These are phyloP conservation scores for Kluyveromyces wickerhamii DNA, from an alignment of 805 yeast genomes.

Conservation along the genomic window DNA sequence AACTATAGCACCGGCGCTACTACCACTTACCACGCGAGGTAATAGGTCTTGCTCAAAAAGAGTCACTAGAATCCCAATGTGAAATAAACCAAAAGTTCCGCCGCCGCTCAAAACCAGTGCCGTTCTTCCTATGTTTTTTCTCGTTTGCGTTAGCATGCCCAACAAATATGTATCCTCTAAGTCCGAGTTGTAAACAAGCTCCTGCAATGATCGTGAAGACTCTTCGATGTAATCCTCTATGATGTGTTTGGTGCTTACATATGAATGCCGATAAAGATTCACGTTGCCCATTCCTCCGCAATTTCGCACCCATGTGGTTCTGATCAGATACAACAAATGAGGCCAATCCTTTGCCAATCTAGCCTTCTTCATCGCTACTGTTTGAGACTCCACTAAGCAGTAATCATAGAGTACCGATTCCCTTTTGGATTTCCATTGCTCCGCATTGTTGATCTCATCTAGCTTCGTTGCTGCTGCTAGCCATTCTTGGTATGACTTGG, in stretches of 20 bases:
- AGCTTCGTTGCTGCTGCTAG: slow-evolving; percentile 49
- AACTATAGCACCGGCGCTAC: slow-evolving; percentile 92
- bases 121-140: slow-evolving; percentile 88
- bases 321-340: slow-evolving; percentile 57
- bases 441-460: slow-evolving; percentile 57
- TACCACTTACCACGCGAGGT: slow-evolving; percentile 87
- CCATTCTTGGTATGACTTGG: slow-evolving; percentile 60
- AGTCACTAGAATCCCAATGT: slow-evolving; percentile 83
- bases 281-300: slow-evolving; percentile 82
- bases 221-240: slow-evolving; percentile 81
- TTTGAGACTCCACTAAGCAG: slow-evolving; percentile 43
- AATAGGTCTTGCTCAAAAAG: slow-evolving; percentile 64
- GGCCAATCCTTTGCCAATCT: slow-evolving; percentile 50
- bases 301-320: slow-evolving; percentile 82
- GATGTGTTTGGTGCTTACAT: slow-evolving; percentile 75
- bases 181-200: slow-evolving; percentile 18
- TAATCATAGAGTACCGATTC: slow-evolving; percentile 70
- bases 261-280: slow-evolving; percentile 66
- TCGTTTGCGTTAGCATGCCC: slow-evolving; percentile 75
- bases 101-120: slow-evolving; percentile 96
- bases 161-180: slow-evolving; percentile 64
- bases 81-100: slow-evolving; percentile 86
- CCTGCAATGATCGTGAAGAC: slow-evolving; percentile 46
- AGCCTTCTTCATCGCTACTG: slow-evolving; percentile 51
- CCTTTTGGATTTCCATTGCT: slow-evolving; percentile 61